Evolutionary conservation across 2,329 filamentous ascomycete genomes (phyloP).

Genomic region (Fusarium camptoceras): DNA sequence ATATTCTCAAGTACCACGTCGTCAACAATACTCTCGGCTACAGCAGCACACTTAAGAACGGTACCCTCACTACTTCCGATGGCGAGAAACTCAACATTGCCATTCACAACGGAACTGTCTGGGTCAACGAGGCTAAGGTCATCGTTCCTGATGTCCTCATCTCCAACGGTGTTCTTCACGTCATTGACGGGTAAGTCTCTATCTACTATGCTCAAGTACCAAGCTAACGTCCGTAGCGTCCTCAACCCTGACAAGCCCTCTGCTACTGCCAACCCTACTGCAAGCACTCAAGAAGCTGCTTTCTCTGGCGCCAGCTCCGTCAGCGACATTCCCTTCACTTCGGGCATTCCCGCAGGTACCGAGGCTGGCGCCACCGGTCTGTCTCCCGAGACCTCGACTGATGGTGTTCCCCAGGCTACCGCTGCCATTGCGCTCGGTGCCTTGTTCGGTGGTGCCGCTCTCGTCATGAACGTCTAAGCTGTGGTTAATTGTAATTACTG

Average conservation of each 20-base stretch:
- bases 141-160: constrained; percentile 61
- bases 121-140: constrained; percentile 56
- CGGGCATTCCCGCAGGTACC: constrained; percentile 53
- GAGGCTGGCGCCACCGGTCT: constrained; percentile 30
- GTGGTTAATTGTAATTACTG: background rate
- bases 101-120: constrained; percentile 55
- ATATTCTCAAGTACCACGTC: constrained; percentile 71
- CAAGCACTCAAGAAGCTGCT: constrained; percentile 58
- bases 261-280: constrained; percentile 50
- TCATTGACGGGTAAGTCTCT: constrained; percentile 65
- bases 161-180: constrained; percentile 67
- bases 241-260: constrained; percentile 55
- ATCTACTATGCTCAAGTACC: background rate
- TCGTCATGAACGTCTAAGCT: constrained; percentile 36
- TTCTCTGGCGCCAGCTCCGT: constrained; percentile 65
- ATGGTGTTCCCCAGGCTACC: constrained; percentile 40
- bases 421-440: constrained; percentile 44
- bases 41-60: constrained; percentile 45
- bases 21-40: constrained; percentile 62
- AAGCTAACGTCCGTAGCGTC: constrained; percentile 57
- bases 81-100: constrained; percentile 58
- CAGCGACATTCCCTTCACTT: constrained; percentile 65
- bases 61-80: constrained; percentile 30
- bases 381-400: constrained; percentile 24
- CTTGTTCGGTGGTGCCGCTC: constrained; percentile 40